Conservation (phyloP, 2,329 filamentous ascomycete genomes). For the Cucurbitaria berberidis region DNA sequence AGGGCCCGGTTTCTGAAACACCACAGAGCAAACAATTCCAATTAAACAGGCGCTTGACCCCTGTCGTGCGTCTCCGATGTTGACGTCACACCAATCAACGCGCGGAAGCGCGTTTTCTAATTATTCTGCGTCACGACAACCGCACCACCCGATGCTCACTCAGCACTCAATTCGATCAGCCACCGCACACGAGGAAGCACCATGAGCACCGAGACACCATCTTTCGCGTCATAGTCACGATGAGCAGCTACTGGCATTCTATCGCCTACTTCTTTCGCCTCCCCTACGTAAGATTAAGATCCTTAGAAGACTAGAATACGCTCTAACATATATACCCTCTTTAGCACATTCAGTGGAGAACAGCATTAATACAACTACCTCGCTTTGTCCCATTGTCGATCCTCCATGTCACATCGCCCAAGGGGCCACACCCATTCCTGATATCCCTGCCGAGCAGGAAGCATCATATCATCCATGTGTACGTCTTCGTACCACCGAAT, state of each 20-base stretch:
- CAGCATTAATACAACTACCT: conserved; percentile 46
- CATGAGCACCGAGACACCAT: conserved; percentile 2
- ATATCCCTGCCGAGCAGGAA: conserved; percentile 50
- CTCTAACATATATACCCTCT: no score
- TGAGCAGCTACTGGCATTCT: conserved; percentile 40
- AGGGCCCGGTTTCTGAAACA: background rate
- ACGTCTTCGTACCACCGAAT: conserved; percentile 51
- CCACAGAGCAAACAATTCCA: no score
- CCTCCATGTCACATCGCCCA: conserved; percentile 48
- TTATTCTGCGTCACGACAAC: background rate
- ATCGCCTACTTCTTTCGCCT: conserved; percentile 47
- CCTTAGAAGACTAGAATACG: no score
- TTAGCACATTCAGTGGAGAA: conserved; percentile 44
- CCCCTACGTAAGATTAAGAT: conserved; percentile 14
- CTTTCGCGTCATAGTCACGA: conserved; percentile 17
- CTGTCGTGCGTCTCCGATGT: background rate
- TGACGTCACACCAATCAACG: conserved; percentile 1
- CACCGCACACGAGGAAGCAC: conserved; percentile 1
- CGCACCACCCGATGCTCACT: conserved; percentile 2
- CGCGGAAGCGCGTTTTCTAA: background rate
- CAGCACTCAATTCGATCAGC: conserved; percentile 4
- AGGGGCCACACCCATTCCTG: conserved; percentile 52
- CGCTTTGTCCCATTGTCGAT: conserved; percentile 47
- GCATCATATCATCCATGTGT: conserved; percentile 47
- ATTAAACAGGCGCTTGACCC: no score